Base-by-base conservation (phyloP, 2,329 filamentous ascomycete species). In the Lojkania enalia region DNA sequence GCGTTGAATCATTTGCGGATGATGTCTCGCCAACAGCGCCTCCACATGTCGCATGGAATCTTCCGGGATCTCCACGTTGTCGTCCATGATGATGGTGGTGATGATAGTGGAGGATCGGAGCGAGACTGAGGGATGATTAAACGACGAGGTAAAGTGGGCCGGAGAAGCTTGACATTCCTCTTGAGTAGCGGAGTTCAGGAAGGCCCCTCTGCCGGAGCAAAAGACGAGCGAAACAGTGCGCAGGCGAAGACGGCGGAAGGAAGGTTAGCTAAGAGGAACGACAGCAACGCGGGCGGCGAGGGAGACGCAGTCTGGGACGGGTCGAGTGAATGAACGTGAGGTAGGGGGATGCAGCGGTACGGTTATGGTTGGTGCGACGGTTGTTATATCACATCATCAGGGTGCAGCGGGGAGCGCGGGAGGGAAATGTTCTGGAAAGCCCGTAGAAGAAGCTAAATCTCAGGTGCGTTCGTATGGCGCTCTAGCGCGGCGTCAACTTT, bases 31-130 rank as follows among this genome's bases (percentile, higher is more conserved):
- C 45, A 69, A 48, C 49, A 69, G 44, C 15, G 66, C 66, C 51
- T 69, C 64, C 32, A 69, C 63, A 48, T 68, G 66, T 46, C 58
- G 63, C 62, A 67, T 63, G 30, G 65, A 68, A 46, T 69, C 66
- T 21, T 67, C 65, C 9, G 64, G 64, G 32, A 68, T 66, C 15
- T 69, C 62, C 35, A 65, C 41, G 29, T 55, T 54, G 42, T 69
- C 66, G 19, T 68, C 64, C 64, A 67, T 68, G 41, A 40, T 57
- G 49, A 49, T 51, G 36, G 49, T 46, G 50, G 54, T 37, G 11
- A 15, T 33, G 9, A 15, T 9, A 9, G 30, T 15, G 23, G n/a
- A 7, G 23, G n/a, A n/a, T 35, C 30, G 37, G 38, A 40, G 39
- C 23, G 23, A 35, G 41, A 51, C 40, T 25, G 32, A 44, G 39